phyloP scores from a whole-genome alignment of 306 rosid species.

The Trifolium pratense region DNA sequence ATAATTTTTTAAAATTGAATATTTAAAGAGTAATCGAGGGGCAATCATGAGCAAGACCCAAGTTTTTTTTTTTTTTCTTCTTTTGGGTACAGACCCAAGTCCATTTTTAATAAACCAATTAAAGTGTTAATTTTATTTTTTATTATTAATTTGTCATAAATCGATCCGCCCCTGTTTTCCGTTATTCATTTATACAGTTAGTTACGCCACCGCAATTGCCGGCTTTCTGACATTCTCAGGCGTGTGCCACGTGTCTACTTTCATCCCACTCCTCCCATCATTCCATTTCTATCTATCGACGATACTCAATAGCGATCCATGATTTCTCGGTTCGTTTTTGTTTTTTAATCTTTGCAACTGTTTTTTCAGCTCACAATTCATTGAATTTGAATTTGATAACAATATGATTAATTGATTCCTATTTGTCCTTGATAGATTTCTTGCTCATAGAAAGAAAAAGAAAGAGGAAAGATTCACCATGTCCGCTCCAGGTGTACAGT shows the following conservation, averaged over 20 bases:
- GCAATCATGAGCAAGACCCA: too few species aligned
- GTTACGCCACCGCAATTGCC: slow-evolving; percentile 3
- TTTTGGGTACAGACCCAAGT: too few species aligned
- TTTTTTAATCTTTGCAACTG: neutral
- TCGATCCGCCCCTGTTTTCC: neutral
- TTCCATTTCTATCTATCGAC: neutral
- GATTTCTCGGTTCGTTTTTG: slow-evolving; percentile 29
- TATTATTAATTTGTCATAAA: too few species aligned
- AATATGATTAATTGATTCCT: slow-evolving; percentile 16
- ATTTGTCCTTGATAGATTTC: slow-evolving; percentile 23
- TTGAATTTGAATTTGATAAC: slow-evolving; percentile 1
- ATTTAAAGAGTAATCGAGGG: too few species aligned
- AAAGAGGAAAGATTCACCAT: slow-evolving; percentile 52
- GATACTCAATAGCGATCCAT: slow-evolving; percentile 6
- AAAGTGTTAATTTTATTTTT: too few species aligned
- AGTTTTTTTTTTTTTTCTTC: too few species aligned
- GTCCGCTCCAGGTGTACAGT: slow-evolving; percentile 62
- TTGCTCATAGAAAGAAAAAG: slow-evolving; percentile 21
- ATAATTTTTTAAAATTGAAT: too few species aligned
- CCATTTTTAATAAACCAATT: too few species aligned
- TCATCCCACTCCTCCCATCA: neutral
- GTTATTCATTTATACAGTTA: neutral
- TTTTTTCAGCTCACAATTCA: slow-evolving; percentile 18
- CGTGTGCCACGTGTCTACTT: slow-evolving; percentile 4
- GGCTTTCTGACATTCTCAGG: neutral